phyloP scores from a whole-genome alignment of 352 stramenopile species.

The Globisporangium heterothallicum region DNA sequence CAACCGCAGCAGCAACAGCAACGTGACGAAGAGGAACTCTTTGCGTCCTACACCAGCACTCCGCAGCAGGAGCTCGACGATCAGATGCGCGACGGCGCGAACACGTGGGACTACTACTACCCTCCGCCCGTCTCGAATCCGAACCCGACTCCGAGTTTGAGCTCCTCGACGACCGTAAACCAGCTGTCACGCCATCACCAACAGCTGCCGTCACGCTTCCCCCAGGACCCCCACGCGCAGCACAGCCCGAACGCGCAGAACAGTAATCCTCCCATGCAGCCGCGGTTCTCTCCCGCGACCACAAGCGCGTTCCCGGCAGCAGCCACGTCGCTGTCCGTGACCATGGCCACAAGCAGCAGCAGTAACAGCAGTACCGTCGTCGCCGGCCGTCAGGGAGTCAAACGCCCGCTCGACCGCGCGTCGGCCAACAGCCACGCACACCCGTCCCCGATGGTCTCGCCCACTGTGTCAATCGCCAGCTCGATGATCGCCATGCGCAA shows the following conservation, averaged over 20 bases:
- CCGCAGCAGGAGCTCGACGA: conserved; percentile 31
- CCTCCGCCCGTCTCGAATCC: conserved; percentile 12
- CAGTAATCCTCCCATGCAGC: background rate
- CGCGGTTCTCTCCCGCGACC: conserved; percentile 5
- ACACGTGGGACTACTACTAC: conserved; percentile 47
- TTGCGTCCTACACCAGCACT: conserved; percentile 30
- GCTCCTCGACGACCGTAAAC: conserved; percentile 1
- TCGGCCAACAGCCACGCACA: conserved; percentile 8
- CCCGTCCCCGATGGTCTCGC: conserved; percentile 25
- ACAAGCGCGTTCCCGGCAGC: background rate
- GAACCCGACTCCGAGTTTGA: background rate
- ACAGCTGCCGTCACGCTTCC: conserved; percentile 14
- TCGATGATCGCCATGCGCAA: conserved; percentile 72
- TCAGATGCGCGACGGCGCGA: conserved; percentile 8
- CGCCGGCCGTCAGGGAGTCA: conserved; percentile 29
- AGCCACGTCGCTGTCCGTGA: background rate
- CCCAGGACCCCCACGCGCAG: conserved; percentile 8
- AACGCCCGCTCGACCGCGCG: conserved; percentile 33
- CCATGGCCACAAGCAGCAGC: background rate
- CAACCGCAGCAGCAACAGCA: conserved; percentile 4
- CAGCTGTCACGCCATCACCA: conserved; percentile 11
- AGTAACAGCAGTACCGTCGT: background rate
- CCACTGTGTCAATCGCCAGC: conserved; percentile 42
- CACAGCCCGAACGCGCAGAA: background rate
- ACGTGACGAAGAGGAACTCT: conserved; percentile 52